phyloP scores from a whole-genome alignment of 2,329 filamentous ascomycete genomes.

The Penicillium capsulatum region DNA sequence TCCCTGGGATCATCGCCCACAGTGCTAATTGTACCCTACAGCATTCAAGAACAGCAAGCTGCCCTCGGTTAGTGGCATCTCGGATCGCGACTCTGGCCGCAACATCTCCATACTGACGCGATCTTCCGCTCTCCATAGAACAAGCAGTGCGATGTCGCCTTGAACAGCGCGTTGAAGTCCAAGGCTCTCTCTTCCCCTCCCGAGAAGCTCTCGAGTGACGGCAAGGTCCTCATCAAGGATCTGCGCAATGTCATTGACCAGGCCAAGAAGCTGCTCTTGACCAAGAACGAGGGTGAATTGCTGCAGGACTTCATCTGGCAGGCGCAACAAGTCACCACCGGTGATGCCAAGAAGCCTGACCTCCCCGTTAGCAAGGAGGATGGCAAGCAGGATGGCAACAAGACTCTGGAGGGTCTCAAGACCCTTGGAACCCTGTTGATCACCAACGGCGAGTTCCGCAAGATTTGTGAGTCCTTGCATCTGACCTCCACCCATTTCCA shows the following conservation, averaged over 20 bases:
- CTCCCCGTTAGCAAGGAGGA: constrained; percentile 70
- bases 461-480: constrained; percentile 61
- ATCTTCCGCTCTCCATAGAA: constrained; percentile 53
- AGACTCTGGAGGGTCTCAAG: constrained; percentile 77
- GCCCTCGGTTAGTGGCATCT: constrained; percentile 65
- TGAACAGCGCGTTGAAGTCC: constrained; percentile 80
- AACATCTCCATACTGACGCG: constrained; percentile 4
- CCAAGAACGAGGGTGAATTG: constrained; percentile 92
- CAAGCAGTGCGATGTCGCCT: constrained; percentile 88
- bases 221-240: constrained; percentile 72
- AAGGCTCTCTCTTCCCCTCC: constrained; percentile 67
- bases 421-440: constrained; percentile 85
- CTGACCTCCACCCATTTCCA: constrained; percentile 8
- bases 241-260: constrained; percentile 74
- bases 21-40: constrained; percentile 22
- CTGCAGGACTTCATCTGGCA: constrained; percentile 98
- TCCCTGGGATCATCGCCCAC: not conserved
- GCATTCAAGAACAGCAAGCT: constrained; percentile 88
- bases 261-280: constrained; percentile 77
- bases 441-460: constrained; percentile 94
- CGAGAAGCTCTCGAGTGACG: constrained; percentile 74
- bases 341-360: constrained; percentile 57
- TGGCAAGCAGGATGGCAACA: constrained; percentile 76
- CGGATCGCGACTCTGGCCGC: not conserved
- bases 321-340: constrained; percentile 68